These are phyloP conservation scores for Ogataea paraovalis DNA, from an alignment of 805 yeast genomes.

Conservation along the genomic window DNA sequence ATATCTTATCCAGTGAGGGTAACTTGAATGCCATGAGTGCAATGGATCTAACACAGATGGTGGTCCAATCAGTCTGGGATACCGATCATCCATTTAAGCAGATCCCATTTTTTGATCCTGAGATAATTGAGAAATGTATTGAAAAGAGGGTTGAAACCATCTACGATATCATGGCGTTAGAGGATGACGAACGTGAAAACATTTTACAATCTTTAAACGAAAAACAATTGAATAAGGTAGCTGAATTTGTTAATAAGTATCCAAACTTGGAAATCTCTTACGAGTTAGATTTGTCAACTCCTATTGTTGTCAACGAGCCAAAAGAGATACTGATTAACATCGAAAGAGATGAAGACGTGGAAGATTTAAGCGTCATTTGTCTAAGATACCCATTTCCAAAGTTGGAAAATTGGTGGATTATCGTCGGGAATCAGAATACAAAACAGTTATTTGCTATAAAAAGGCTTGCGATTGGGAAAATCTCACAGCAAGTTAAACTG, in stretches of 20 bases:
- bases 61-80: conserved; percentile 83
- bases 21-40: conserved; percentile 70
- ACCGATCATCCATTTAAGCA: conserved; percentile 75
- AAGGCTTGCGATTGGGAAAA: conserved; percentile 51
- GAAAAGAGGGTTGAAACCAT: conserved; percentile 61
- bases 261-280: conserved; percentile 78
- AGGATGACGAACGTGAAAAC: conserved; percentile 56
- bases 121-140: conserved; percentile 50
- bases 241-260: conserved; percentile 82
- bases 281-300: conserved; percentile 39
- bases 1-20: conserved; percentile 77
- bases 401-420: conserved; percentile 81
- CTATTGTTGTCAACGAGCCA: conserved; percentile 42
- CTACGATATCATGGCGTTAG: conserved; percentile 73
- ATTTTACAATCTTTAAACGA: conserved; percentile 52
- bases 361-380: conserved; percentile 54
- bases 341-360: conserved; percentile 74
- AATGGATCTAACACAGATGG: conserved; percentile 87
- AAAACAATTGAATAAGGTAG: conserved; percentile 57
- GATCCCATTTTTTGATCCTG: conserved; percentile 61
- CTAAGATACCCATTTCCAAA: conserved; percentile 58
- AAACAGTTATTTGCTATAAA: conserved; percentile 71
- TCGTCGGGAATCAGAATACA: conserved; percentile 62
- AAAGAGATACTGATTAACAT: conserved; percentile 45
- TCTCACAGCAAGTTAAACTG: conserved; percentile 48